These are phyloP conservation scores for Mycena sanguinolenta DNA, from an alignment of 768 basidiomycete genomes.

Conservation along the genomic window DNA sequence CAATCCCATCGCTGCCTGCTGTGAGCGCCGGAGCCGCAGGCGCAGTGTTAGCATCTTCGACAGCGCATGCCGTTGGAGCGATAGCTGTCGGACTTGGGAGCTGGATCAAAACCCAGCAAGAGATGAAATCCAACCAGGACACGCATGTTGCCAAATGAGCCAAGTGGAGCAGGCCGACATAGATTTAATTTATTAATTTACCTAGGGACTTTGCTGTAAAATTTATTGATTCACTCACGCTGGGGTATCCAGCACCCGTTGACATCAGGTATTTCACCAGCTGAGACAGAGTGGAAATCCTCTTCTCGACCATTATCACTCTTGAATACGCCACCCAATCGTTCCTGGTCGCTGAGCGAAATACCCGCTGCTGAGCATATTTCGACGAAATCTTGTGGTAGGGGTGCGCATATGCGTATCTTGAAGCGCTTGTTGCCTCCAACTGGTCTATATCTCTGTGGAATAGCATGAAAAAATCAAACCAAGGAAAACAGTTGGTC, in stretches of 20 bases:
- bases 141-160: constrained; percentile 23
- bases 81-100: constrained; percentile 82
- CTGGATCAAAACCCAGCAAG: constrained; percentile 63
- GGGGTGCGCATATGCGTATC: constrained; percentile 67
- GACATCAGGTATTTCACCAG: constrained; percentile 52
- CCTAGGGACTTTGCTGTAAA: constrained; percentile 18
- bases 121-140: constrained; percentile 38
- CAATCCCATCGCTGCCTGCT: constrained; percentile 54
- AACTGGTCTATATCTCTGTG: constrained; percentile 62
- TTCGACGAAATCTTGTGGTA: constrained; percentile 67
- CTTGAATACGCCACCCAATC: constrained; percentile 59
- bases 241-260: constrained; percentile 50
- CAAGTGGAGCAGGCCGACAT: neutral
- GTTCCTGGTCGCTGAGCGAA: constrained; percentile 49
- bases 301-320: constrained; percentile 37
- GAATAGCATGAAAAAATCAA: constrained; percentile 1
- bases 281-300: constrained; percentile 54
- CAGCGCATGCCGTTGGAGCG: constrained; percentile 84
- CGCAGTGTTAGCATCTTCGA: constrained; percentile 77
- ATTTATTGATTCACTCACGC: constrained; percentile 20
- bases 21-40: constrained; percentile 79
- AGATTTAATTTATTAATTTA: constrained; percentile 3
- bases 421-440: constrained; percentile 63
- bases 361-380: constrained; percentile 64
- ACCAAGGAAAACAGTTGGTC: neutral